These are phyloP conservation scores for Gentiana straminea DNA, from an alignment of 257 asterid genomes.

Conservation along the genomic window DNA sequence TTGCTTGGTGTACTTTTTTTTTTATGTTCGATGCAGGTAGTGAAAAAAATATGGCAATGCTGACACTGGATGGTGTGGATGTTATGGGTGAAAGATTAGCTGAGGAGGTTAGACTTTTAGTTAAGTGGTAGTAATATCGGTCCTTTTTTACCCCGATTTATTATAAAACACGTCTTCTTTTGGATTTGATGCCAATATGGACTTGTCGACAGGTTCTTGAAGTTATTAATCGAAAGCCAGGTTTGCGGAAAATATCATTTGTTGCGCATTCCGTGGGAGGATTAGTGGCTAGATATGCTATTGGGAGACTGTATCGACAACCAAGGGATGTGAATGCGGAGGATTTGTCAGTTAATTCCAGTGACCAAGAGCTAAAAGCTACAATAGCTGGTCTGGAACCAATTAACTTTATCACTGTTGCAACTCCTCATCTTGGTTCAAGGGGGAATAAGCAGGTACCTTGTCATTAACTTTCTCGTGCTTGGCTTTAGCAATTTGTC, in stretches of 20 bases:
- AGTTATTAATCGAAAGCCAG: slow-evolving; percentile 52
- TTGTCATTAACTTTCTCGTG: not conserved
- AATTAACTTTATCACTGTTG: slow-evolving; percentile 74
- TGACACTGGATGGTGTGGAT: slow-evolving; percentile 91
- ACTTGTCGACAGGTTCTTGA: slow-evolving; percentile 59
- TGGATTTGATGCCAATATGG: slow-evolving; percentile 13
- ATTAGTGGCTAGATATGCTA: slow-evolving; percentile 91
- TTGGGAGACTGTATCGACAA: slow-evolving; percentile 71
- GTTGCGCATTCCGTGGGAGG: slow-evolving; percentile 99
- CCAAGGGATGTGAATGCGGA: slow-evolving; percentile 30
- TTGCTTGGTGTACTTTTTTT: not conserved
- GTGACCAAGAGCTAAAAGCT: slow-evolving; percentile 41
- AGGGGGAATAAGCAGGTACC: slow-evolving; percentile 94
- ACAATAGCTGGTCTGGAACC: slow-evolving; percentile 85
- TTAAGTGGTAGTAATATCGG: slow-evolving; percentile 1
- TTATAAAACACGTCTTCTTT: slow-evolving; percentile 4
- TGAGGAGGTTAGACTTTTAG: slow-evolving; percentile 54
- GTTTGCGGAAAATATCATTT: slow-evolving; percentile 70
- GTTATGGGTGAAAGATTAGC: slow-evolving; percentile 94
- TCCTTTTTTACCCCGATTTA: slow-evolving; percentile 5
- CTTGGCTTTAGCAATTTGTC: slow-evolving; percentile 1
- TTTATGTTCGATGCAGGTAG: slow-evolving; percentile 49
- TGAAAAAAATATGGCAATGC: slow-evolving; percentile 61
- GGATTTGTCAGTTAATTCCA: slow-evolving; percentile 23
- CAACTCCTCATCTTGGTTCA: slow-evolving; percentile 99